Evolutionary conservation across 768 basidiomycete genomes (phyloP).

Genomic region (Podaxis sp.): DNA sequence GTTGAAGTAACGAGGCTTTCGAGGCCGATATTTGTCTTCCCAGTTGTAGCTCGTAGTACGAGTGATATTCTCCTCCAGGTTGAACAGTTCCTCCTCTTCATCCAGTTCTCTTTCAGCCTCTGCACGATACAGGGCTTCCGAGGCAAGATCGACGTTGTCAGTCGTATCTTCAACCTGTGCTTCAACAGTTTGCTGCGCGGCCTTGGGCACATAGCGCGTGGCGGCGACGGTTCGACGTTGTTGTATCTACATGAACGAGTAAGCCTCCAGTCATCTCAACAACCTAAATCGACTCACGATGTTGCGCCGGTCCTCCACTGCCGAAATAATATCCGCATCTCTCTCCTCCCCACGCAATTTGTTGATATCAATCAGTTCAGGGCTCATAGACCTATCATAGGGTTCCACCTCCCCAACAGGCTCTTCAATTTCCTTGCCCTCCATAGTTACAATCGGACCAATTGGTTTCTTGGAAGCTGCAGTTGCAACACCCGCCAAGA

Average conservation of each 20-base stretch:
- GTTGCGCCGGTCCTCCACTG: constrained; percentile 54
- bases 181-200: constrained; percentile 54
- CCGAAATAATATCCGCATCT: constrained; percentile 72
- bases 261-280: neutral
- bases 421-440: constrained; percentile 27
- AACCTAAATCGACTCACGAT: constrained; percentile 45
- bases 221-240: constrained; percentile 79
- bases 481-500: constrained; percentile 72
- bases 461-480: constrained; percentile 39
- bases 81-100: constrained; percentile 94
- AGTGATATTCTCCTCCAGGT: constrained; percentile 82
- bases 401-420: constrained; percentile 67
- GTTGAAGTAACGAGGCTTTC: constrained; percentile 98
- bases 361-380: constrained; percentile 66
- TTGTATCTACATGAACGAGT: constrained; percentile 47
- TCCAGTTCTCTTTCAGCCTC: constrained; percentile 92
- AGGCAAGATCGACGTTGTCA: constrained; percentile 71
- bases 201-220: constrained; percentile 84
- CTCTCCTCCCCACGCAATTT: constrained; percentile 74
- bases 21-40: constrained; percentile 97
- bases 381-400: constrained; percentile 87
- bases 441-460: constrained; percentile 28
- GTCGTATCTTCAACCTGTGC: constrained; percentile 50
- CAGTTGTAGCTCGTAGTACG: constrained; percentile 89
- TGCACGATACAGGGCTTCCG: constrained; percentile 86